phyloP scores from a whole-genome alignment of 2,329 filamentous ascomycete species.

The Pseudogymnoascus sp. region DNA sequence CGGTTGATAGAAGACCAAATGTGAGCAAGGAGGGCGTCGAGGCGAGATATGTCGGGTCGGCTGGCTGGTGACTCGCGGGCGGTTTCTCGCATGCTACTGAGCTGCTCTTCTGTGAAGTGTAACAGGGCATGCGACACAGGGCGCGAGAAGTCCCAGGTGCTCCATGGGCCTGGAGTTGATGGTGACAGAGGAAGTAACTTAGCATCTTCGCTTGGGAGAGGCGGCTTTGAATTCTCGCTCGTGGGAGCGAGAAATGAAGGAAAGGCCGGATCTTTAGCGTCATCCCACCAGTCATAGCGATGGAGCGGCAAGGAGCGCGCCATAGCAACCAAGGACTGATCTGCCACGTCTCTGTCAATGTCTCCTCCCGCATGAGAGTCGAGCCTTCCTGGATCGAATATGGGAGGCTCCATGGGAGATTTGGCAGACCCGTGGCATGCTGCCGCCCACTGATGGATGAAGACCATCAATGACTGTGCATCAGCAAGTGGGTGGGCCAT shows the following conservation, averaged over 20 bases:
- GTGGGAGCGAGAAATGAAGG: not conserved
- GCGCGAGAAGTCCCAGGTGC: conserved; percentile 33
- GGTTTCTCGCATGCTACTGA: conserved; percentile 19
- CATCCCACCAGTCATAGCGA: conserved; percentile 38
- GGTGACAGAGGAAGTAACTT: conserved; percentile 20
- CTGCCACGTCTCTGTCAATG: conserved; percentile 19
- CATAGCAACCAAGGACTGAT: conserved; percentile 22
- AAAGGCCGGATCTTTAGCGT: conserved; percentile 11
- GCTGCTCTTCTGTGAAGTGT: conserved; percentile 31
- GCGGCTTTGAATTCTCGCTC: not conserved
- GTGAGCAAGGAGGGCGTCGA: conserved; percentile 40
- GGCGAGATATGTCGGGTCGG: not conserved
- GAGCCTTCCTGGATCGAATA: conserved; percentile 35
- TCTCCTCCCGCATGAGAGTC: conserved; percentile 30
- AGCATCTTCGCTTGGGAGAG: not conserved
- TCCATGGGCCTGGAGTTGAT: conserved; percentile 33
- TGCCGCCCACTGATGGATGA: conserved; percentile 36
- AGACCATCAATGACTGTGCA: conserved; percentile 35
- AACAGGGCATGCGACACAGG: conserved; percentile 30
- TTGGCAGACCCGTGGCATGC: conserved; percentile 19
- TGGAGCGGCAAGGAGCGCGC: conserved; percentile 36
- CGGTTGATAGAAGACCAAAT: conserved; percentile 38
- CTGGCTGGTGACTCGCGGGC: conserved; percentile 30
- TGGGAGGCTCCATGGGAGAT: conserved; percentile 18
- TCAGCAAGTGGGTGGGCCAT: conserved; percentile 39